phyloP scores from a whole-genome alignment of 148 eudicot genomes.

The Salicornia ramosissima region DNA sequence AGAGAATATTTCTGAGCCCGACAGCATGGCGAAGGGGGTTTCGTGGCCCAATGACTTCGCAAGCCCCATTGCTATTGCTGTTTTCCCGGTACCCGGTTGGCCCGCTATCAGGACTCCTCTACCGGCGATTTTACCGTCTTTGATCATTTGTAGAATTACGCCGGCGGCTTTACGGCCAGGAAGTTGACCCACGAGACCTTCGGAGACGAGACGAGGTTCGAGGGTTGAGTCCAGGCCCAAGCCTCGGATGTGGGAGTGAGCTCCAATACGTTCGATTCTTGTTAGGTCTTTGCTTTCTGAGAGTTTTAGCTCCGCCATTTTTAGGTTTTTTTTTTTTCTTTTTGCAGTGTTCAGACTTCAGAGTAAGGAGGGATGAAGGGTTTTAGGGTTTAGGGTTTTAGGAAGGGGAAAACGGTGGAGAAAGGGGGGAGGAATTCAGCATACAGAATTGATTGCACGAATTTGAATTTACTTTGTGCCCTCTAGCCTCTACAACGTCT shows the following conservation, averaged over 20 bases:
- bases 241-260: constrained; percentile 97
- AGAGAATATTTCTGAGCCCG: constrained; percentile 86
- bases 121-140: constrained; percentile 85
- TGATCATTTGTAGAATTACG: constrained; percentile 86
- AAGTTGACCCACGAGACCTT: constrained; percentile 90
- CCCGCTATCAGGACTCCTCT: constrained; percentile 91
- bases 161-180: constrained; percentile 92
- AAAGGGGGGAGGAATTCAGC: too few species aligned
- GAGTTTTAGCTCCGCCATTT: constrained; percentile 77
- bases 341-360: too few species aligned
- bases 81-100: constrained; percentile 95
- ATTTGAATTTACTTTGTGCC: too few species aligned
- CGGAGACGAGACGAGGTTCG: constrained; percentile 72
- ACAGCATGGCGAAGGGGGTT: constrained; percentile 85
- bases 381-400: too few species aligned
- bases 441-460: too few species aligned
- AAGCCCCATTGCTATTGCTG: constrained; percentile 98
- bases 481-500: too few species aligned
- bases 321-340: too few species aligned
- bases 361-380: too few species aligned
- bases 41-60: constrained; percentile 76
- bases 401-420: too few species aligned
- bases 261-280: constrained; percentile 88
- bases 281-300: constrained; percentile 83
- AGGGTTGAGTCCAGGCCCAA: constrained; percentile 85